Evolutionary conservation across 768 basidiomycete species (phyloP), one percentile per base, ranked within the genome.

Genomic region (Phylloporus sp.): DNA sequence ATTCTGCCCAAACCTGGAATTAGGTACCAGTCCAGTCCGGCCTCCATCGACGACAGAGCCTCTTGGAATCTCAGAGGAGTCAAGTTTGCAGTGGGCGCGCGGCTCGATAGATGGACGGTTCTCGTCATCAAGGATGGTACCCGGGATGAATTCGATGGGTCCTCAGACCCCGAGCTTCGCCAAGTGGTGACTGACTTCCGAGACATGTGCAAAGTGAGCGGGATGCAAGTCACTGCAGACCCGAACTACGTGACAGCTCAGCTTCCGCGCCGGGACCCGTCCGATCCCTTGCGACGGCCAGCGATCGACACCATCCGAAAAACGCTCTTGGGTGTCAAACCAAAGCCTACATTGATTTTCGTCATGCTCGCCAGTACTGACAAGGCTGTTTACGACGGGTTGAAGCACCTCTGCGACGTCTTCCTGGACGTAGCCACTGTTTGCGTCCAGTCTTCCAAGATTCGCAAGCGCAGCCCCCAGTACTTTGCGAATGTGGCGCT

Each of bases 361-460:
- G 75, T 81, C 47, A 70, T 80, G 55, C 64, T 80, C 16, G 71
- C 79, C 23, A 76, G 62, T 53, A 59, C 69, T 16, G 79, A 80
- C 61, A 74, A 75, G 49, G 70, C 73, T 27, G 52, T 80, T 49
- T 80, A 82, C 54, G 72, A 76, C 18, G 77, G 79, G 0, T 58
- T 80, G 56, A 81, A 82, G 62, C 73, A 76, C 28, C 70, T 80
- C 34, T 78, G 76, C 57, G 80, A 81, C 43, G 71, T 77, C 46
- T 73, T 59, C 50, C 64, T 81, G 28, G 78, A 76, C 43, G 73
- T 73, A 6, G 59, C 81, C 10, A 88, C 85, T 13, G 81, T 91
- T 5, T 92, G 89, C 56, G 86, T 86, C 12, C 88, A 89, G 50
- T 72, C 81, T 2, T 68, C 71, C 26, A 91, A 89, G 68, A 80